Evolutionary conservation across 495 filamentous ascomycete genomes (phyloP).

Genomic region (Hyphodiscus hymeniophilus): DNA sequence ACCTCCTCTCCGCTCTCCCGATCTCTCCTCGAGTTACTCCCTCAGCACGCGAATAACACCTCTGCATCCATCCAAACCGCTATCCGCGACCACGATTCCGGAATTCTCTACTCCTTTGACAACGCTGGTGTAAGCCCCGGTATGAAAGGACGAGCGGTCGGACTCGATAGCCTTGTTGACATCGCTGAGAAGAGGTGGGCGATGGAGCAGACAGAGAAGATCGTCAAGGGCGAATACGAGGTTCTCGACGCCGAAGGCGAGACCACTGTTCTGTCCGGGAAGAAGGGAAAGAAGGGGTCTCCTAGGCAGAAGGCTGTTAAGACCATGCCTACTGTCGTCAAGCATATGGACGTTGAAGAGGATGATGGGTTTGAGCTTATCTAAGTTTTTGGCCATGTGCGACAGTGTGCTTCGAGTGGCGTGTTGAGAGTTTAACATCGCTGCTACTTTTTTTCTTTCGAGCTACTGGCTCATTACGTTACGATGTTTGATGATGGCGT

Average conservation of each 20-base stretch:
- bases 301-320: conserved; percentile 19
- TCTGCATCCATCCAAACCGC: conserved; percentile 15
- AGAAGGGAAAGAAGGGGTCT: conserved; percentile 14
- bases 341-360: conserved; percentile 12
- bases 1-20: conserved; percentile 11
- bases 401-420: not conserved
- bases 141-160: conserved; percentile 13
- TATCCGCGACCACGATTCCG: conserved; percentile 7
- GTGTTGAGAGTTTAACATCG: not conserved
- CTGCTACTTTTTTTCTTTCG: not conserved
- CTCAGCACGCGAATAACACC: conserved; percentile 19
- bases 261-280: conserved; percentile 2
- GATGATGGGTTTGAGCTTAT: conserved; percentile 22
- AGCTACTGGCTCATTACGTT: not conserved
- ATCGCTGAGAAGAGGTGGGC: conserved; percentile 21
- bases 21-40: conserved; percentile 22
- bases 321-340: not conserved
- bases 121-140: conserved; percentile 15
- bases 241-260: conserved; percentile 21
- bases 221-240: conserved; percentile 23
- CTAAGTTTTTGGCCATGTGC: conserved; percentile 5
- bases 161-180: conserved; percentile 18
- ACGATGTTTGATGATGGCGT: conserved; percentile 7
- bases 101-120: conserved; percentile 19
- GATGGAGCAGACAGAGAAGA: conserved; percentile 18